Percentiles rank a stretch among this genome's conserved stretches.
Conservation (phyloP, 2,329 filamentous ascomycete genomes). For the Venturia effusa region DNA sequence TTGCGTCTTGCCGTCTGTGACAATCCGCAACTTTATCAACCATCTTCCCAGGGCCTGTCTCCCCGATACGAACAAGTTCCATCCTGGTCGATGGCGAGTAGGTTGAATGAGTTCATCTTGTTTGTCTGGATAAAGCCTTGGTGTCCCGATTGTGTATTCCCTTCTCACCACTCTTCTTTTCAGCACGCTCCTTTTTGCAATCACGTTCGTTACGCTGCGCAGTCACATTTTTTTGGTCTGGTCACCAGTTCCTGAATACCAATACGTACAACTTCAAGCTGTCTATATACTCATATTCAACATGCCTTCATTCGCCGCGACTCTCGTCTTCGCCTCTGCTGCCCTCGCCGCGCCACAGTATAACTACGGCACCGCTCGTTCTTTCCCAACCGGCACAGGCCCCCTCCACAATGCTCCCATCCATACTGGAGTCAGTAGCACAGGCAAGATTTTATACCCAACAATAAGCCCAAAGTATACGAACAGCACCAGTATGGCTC, state of each 20-base stretch:
- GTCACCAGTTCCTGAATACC: not conserved
- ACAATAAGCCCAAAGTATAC: not conserved
- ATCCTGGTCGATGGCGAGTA: not conserved
- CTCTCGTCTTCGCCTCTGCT: not conserved
- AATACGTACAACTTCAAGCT: not conserved
- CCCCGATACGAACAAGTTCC: not conserved
- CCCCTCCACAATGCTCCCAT: not conserved
- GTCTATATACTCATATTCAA: not conserved
- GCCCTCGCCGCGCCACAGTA: not conserved
- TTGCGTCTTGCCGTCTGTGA: not conserved
- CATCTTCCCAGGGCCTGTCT: not conserved
- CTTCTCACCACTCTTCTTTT: not conserved
- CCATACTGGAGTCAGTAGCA: not conserved
- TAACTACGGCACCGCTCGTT: not conserved
- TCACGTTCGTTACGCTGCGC: not conserved
- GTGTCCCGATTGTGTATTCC: not conserved
- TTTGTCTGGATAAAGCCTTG: not conserved
- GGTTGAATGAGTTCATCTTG: slow-evolving; percentile 3
- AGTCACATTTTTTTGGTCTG: slow-evolving; percentile 1
- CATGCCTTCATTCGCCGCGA: not conserved
- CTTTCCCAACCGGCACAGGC: not conserved
- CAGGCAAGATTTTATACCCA: slow-evolving; percentile 4
- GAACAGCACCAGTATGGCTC: not conserved
- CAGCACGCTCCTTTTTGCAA: not conserved
- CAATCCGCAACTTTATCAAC: not conserved